Evolutionary conservation across 2,329 filamentous ascomycete genomes (phyloP), one percentile per base, ranked within the genome.

Genomic region (Periconia sp.): DNA sequence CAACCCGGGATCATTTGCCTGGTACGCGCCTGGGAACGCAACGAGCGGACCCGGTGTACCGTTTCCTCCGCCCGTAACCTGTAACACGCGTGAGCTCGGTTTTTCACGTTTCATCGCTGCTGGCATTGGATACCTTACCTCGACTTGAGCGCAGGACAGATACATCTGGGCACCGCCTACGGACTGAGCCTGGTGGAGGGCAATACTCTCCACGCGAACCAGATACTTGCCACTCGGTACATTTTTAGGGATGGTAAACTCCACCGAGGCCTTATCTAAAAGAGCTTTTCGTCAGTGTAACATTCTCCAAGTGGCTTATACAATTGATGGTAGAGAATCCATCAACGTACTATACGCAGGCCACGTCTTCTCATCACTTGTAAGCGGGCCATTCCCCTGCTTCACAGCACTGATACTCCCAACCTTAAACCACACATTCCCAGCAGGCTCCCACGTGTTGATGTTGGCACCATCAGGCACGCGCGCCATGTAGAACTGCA

Each of bases 401-500:
- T 37, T 37, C 31, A 59, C 55, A 9, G 67, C 63, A 47, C 56
- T 59, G 13, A 68, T 65, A 41, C 58, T 60, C 14, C 55, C 61
- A 2, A 56, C 63, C 43, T 70, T 72, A 55, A 71, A 71, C 68
- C 69, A 72, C 7, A 72, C 66, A 42, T 65, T 66, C 0, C 67
- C 69, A 10, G 55, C 31, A 2, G 61, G 54, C 42, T 68, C 63
- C 67, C 67, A 71, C 2, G 62, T 63, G 37, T 65, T 65, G 17
- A 67, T 59, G 42, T 66, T 54, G 11, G 57, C 57, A 31, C 53
- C 54, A 27, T 62, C 61, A 2, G 69, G 69, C 15, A 68, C 81
- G 63, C 81, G 82, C 60, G 82, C 82, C 53, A 84, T 74, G 62
- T 84, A 84, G 1, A 81, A 81, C 57, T 82, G 70, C 2, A 80